Evolutionary conservation across 768 basidiomycete genomes (phyloP), one percentile per base, ranked within the genome.

Genomic region (Phylloporus arenicola): DNA sequence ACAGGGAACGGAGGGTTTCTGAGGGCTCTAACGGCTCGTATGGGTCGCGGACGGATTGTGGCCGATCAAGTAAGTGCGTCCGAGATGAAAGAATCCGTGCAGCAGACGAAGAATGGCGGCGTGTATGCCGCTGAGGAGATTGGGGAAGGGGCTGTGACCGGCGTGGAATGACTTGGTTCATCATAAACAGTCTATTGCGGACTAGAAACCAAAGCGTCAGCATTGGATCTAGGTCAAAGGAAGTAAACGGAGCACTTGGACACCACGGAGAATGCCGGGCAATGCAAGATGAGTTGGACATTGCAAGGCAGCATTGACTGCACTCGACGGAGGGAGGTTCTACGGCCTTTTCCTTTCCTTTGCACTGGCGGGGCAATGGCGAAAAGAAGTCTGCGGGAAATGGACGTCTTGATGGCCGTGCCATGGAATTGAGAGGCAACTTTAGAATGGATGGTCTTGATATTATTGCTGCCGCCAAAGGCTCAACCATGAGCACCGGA

Each of bases 401-500:
- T 2, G 68, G 54, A 17, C 63, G 59, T 39, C 61, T 65, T 34
- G 68, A 50, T 17, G 71, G 48, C 16, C 64, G 63, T 45, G 58
- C 44, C 62, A 70, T 66, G 53, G 62, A 57, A 42, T 54, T 56
- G 38, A 67, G 52, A 41, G 67, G 58, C 47, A 64, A 53, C 52
- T 57, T 66, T 38, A 65, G 59, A 46, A 65, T 43, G 53, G 57
- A 54, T 35, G 64, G 54, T 49, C 65, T 72, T 74, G 67, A 78
- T 64, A 56, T 34, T 34, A 82, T 69, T 65, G 75, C 75, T 39
- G 77, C 72, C 51, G 77, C 75, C 57, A 84, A 69, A 61, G 81
- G 79, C 73, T 85, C 81, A 60, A 84, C 73, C 82, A 84, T 84
- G 72, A 68, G 70, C 69, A 65, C 56, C 61, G 57, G 47, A 24